Conservation (phyloP, 495 filamentous ascomycete genomes). For the Lophiostoma macrostomum region DNA sequence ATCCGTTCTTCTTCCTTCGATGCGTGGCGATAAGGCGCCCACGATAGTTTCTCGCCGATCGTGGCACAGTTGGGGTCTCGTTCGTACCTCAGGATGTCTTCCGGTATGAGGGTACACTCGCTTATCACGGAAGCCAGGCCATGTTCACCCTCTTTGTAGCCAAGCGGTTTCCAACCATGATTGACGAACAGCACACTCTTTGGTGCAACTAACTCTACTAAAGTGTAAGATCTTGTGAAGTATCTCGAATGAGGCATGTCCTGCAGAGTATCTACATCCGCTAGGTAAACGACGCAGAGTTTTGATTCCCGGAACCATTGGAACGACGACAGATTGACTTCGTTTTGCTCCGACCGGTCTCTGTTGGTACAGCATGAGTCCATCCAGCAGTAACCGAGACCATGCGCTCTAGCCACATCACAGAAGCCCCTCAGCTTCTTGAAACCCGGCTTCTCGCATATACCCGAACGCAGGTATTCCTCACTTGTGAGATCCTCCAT, state of each 20-base stretch:
- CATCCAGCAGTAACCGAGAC: conserved; percentile 1
- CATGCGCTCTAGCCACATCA: neutral
- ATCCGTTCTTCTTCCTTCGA: neutral
- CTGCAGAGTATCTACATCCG: neutral
- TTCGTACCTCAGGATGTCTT: neutral
- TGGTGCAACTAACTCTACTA: neutral
- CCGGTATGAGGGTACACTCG: neutral
- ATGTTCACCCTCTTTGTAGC: neutral
- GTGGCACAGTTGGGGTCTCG: neutral
- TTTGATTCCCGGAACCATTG: neutral
- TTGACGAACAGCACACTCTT: neutral
- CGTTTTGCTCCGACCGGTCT: conserved; percentile 1
- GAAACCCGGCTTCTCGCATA: neutral
- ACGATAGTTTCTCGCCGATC: neutral
- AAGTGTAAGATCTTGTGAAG: neutral
- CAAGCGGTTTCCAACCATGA: neutral
- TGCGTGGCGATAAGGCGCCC: neutral
- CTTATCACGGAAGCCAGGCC: neutral
- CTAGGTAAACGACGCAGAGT: neutral
- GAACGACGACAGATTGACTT: neutral
- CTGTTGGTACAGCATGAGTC: conserved; percentile 31
- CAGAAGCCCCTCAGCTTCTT: neutral
- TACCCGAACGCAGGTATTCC: neutral
- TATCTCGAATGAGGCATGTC: neutral
- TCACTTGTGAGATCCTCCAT: neutral